Evolutionary conservation across 1,284 basidiomycete genomes (phyloP), one percentile per base, ranked within the genome.

Genomic region (Austroboletus niveus): DNA sequence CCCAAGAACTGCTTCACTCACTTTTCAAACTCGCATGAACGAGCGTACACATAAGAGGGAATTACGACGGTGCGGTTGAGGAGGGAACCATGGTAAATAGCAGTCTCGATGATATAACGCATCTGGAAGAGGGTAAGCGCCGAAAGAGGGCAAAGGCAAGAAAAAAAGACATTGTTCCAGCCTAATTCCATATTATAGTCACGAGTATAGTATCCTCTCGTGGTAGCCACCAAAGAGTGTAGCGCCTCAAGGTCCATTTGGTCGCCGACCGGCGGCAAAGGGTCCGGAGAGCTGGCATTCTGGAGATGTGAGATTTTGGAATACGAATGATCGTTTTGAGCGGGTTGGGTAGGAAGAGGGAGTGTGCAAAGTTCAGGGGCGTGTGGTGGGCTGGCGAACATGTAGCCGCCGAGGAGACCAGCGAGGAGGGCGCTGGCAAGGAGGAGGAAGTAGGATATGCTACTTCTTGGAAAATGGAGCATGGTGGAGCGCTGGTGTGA

Each of bases 61-160:
- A 77, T 52, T 36, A 75, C 57, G 24, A 69, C 65, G 1, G 72
- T 73, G 35, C 74, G 68, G 40, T 69, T 69, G 22, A 73, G 59
- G 11, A 76, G 57, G 22, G 57, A 56, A 24, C 71, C 74, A 17
- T 76, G 72, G 29, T 69, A 41, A 15, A 77, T 51, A 6, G 74
- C 65, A 5, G 74, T 64, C 49, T 75, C 75, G 48, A 75, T 67
- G 48, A 73, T 72, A 51, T 73, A 73, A 20, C 72, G 69, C 60
- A 72, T 66, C 72, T 72, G 41, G 50, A 40, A 8, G 32, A 1
- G 11, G 24, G 24, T 66, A 12, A 65, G 57, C 11, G 41, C 46
- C 40, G 3, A 47, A 42, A 38, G 15, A 47, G 4, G 31, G 15
- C 11, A 27, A 36, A 24, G 41, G 17, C 15, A 22, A 29, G n/a